Evolutionary conservation across 768 basidiomycete species (phyloP).

Genomic region (Leccinum rimulosum): DNA sequence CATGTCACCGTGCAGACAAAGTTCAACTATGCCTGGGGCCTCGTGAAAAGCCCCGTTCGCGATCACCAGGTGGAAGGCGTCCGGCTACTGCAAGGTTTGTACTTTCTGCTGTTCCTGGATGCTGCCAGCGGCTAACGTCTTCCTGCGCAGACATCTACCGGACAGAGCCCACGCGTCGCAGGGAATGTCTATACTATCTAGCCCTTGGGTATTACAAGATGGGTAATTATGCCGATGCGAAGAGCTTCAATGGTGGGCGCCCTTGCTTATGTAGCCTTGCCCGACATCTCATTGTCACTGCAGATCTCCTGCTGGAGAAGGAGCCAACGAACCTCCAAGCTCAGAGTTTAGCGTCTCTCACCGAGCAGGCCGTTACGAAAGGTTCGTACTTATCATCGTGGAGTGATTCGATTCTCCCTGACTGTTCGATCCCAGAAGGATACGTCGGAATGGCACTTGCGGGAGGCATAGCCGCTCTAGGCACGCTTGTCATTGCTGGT

Average conservation of each 20-base stretch:
- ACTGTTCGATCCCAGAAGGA: slow-evolving; percentile 60
- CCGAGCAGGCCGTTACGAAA: slow-evolving; percentile 80
- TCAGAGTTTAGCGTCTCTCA: slow-evolving; percentile 78
- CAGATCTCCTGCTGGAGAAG: slow-evolving; percentile 83
- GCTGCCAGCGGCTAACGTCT: slow-evolving; percentile 7
- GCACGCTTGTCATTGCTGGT: slow-evolving; percentile 69
- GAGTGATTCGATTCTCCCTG: not conserved
- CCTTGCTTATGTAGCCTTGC: not conserved
- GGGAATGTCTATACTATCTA: slow-evolving; percentile 97
- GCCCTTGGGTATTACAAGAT: slow-evolving; percentile 97
- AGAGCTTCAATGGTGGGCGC: slow-evolving; percentile 83
- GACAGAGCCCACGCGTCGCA: slow-evolving; percentile 75
- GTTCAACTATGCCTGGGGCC: slow-evolving; percentile 97
- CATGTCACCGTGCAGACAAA: slow-evolving; percentile 94
- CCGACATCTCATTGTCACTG: slow-evolving; percentile 2
- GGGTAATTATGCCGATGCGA: slow-evolving; percentile 90
- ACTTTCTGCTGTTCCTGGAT: slow-evolving; percentile 6
- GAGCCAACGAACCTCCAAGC: slow-evolving; percentile 95
- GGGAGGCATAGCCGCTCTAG: slow-evolving; percentile 85
- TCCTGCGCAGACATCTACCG: slow-evolving; percentile 78
- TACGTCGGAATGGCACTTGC: slow-evolving; percentile 97
- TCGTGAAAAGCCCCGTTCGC: slow-evolving; percentile 84
- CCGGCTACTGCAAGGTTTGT: slow-evolving; percentile 78
- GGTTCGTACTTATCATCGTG: slow-evolving; percentile 45
- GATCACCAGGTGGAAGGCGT: slow-evolving; percentile 93